These are phyloP conservation scores for Bruguiera sexangula DNA, from an alignment of 345 rosid genomes.

Conservation along the genomic window DNA sequence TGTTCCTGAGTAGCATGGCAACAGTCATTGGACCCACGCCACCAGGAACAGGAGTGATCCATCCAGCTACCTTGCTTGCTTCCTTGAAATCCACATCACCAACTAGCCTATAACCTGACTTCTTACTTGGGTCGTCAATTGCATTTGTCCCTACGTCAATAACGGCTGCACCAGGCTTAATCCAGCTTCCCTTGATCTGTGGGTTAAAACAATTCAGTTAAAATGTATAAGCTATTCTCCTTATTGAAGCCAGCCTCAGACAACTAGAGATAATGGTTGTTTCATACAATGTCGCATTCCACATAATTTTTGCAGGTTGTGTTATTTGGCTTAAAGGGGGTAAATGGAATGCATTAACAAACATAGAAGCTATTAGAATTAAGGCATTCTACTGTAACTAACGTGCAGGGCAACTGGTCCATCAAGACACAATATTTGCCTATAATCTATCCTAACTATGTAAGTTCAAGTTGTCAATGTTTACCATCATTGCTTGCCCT, in stretches of 20 bases:
- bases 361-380: no score
- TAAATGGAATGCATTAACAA: no score
- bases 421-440: not conserved
- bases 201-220: constrained; percentile 11
- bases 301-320: no score
- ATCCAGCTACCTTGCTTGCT: constrained; percentile 78
- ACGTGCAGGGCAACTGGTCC: not conserved
- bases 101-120: constrained; percentile 82
- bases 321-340: no score
- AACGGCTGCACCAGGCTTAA: constrained; percentile 91
- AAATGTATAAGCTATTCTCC: not conserved
- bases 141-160: constrained; percentile 95
- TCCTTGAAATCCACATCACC: constrained; percentile 86
- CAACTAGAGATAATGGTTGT: no score
- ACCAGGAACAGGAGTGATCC: constrained; percentile 89
- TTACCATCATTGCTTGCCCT: constrained; percentile 88
- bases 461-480: not conserved
- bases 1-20: constrained; percentile 82
- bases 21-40: constrained; percentile 99
- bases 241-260: not conserved
- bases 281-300: no score
- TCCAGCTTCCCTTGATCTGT: constrained; percentile 90
- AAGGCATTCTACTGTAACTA: not conserved
- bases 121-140: constrained; percentile 62
- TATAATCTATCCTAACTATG: not conserved